Base-by-base conservation (phyloP, 2,329 filamentous ascomycete genomes). In the Phyllosticta citribraziliensis region DNA sequence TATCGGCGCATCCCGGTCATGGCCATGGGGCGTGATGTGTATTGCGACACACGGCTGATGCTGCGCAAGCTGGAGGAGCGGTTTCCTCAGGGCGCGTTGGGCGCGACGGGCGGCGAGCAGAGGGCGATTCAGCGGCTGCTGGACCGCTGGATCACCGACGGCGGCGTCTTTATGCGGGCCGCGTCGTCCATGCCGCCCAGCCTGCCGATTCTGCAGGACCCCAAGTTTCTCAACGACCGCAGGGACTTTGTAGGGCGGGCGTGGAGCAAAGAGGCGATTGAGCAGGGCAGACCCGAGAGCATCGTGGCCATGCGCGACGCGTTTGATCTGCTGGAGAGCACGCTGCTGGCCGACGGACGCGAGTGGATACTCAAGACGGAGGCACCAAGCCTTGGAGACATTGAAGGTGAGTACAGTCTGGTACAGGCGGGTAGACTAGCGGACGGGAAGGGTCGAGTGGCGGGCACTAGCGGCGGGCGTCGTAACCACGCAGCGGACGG, bases 1-100 rank as follows among this genome's bases (percentile, higher is more conserved):
- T 87, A 91, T 73, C 82, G 87, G 3, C 85, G 88, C 62, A 89
- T 89, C 61, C 88, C 88, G 1, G 68, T 90, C 57, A 73, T 90
- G 57, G 75, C 83, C 22, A 84, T 89, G 65, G 87, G 85, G 17
- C 78, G 82, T 5, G 83, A 88, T 68, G 75, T 91, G 52, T 90
- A 89, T 74, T 76, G 84, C 63, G 88, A 91, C 75, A 85, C 85
- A 2, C 82, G 85, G 2, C 80, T 89, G 22, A 89, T 90, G 66
- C 72, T 91, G 20, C 72, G 72, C 25, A 86, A 84, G 70, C 82
- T 91, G 1, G 84, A 89, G 67, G 66, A 75, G 1, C 73, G 81
- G 40, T 83, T 81, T 68, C 81, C 81, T 0, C 58, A 65, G 40
- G 56, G 60, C 8, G 52, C 52, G 30, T 30, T 58, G 20, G 60